These are phyloP conservation scores for Saussurea involucrata DNA, from an alignment of 129 eudicot species.

Conservation along the genomic window DNA sequence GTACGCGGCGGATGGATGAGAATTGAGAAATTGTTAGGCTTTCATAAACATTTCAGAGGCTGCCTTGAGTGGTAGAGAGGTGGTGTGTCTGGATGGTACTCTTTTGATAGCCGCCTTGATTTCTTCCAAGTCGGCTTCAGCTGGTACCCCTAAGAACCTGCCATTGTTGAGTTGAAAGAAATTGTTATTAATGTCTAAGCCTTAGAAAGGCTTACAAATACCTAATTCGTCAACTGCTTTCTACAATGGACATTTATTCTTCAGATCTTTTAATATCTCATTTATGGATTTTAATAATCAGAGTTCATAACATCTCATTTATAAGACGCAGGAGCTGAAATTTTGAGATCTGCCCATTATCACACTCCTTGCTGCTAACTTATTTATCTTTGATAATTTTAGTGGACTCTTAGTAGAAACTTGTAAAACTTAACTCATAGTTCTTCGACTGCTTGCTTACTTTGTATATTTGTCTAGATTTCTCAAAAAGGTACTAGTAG, in stretches of 20 bases:
- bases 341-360: too few species aligned
- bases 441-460: background rate
- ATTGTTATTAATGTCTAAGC: background rate
- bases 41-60: slow-evolving; percentile 85
- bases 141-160: slow-evolving; percentile 84
- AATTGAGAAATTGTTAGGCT: too few species aligned
- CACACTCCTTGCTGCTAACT: background rate
- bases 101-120: slow-evolving; percentile 88
- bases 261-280: too few species aligned
- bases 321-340: background rate
- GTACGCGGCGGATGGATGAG: too few species aligned
- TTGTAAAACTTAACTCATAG: slow-evolving; percentile 3
- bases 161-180: slow-evolving; percentile 6
- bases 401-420: background rate
- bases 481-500: background rate
- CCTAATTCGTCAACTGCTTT: background rate
- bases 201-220: too few species aligned
- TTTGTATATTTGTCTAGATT: slow-evolving; percentile 1
- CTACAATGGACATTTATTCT: too few species aligned
- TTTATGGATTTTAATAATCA: background rate
- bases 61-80: slow-evolving; percentile 73
- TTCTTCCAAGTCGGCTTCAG: slow-evolving; percentile 80
- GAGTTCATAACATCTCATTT: too few species aligned
- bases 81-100: slow-evolving; percentile 95
- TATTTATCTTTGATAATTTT: background rate